These are phyloP conservation scores for Gracilaria domingensis DNA, from an alignment of 23 red algal genomes.

Conservation along the genomic window DNA sequence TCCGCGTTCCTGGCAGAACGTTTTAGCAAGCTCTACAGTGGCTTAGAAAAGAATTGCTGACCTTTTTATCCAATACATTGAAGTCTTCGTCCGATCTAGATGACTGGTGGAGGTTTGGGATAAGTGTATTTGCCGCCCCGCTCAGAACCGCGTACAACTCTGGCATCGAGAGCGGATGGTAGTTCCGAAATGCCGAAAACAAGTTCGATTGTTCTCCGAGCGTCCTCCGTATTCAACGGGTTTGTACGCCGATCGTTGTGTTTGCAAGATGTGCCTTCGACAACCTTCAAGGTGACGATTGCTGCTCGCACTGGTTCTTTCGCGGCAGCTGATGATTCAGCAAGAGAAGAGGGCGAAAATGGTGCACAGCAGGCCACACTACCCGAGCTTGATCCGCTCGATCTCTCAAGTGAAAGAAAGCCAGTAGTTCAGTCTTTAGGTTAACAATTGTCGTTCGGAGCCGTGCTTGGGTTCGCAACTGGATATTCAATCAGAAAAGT, in stretches of 20 bases:
- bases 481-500: conserved; percentile 75
- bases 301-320: neutral
- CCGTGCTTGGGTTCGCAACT: conserved; percentile 78
- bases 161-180: neutral
- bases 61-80: too few species aligned
- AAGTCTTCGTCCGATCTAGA: too few species aligned
- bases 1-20: too few species aligned
- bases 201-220: neutral
- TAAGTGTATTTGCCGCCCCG: too few species aligned
- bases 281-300: neutral
- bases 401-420: neutral
- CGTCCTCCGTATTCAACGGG: neutral
- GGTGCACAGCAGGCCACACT: neutral
- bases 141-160: neutral
- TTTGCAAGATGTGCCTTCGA: neutral
- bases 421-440: conserved; percentile 43
- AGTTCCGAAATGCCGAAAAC: neutral
- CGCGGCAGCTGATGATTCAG: conserved; percentile 4
- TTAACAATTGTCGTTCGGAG: conserved; percentile 82
- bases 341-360: neutral
- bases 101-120: too few species aligned
- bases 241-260: neutral
- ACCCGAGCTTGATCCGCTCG: neutral
- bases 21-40: too few species aligned
- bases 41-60: too few species aligned